Percentiles rank a stretch among this genome's conserved stretches.
Evolutionary conservation across 2,329 filamentous ascomycete genomes (phyloP).

Genomic region (Juglanconis sp.): DNA sequence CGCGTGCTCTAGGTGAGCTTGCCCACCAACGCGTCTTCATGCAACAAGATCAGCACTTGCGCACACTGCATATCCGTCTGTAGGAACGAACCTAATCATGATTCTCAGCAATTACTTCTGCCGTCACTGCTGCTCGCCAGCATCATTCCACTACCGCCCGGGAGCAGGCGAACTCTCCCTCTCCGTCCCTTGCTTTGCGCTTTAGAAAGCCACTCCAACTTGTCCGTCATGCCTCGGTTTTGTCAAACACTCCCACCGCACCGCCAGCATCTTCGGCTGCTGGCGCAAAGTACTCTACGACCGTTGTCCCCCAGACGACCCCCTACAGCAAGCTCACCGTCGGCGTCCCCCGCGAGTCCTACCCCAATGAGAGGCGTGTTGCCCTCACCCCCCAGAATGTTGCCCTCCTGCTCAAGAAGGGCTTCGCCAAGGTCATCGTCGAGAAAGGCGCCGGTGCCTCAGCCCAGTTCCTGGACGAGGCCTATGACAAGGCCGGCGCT

Average conservation of each 20-base stretch:
- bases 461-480: conserved; percentile 74
- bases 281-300: conserved; percentile 36
- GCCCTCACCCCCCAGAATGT: conserved; percentile 84
- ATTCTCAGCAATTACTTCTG: conserved; percentile 7
- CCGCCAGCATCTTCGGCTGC: conserved; percentile 16
- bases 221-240: conserved; percentile 37
- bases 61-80: background rate
- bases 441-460: conserved; percentile 76
- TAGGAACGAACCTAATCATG: background rate
- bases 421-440: conserved; percentile 72
- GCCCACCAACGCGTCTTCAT: background rate
- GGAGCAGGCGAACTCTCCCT: conserved; percentile 20
- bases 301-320: conserved; percentile 40
- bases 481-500: conserved; percentile 75
- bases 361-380: conserved; percentile 74
- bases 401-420: conserved; percentile 78
- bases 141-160: conserved; percentile 31
- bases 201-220: conserved; percentile 33
- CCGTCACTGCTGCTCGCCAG: conserved; percentile 10
- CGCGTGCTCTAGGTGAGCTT: conserved; percentile 20
- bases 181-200: conserved; percentile 23
- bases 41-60: too few species aligned
- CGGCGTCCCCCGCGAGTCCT: conserved; percentile 77
- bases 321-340: conserved; percentile 73
- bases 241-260: conserved; percentile 24